These are phyloP conservation scores for Suillus weaverae DNA, from an alignment of 768 basidiomycete genomes.

Conservation along the genomic window DNA sequence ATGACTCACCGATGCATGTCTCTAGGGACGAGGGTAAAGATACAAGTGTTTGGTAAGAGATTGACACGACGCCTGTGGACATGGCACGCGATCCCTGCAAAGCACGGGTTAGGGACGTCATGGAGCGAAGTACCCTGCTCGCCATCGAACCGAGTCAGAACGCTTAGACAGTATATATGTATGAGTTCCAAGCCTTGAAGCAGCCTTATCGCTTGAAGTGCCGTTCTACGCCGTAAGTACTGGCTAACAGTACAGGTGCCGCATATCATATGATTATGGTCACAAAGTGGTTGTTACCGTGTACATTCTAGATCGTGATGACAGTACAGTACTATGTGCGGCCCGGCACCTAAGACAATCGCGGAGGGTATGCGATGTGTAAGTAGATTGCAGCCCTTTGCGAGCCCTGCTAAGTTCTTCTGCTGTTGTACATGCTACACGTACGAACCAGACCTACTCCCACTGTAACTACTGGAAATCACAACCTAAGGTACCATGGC, in stretches of 20 bases:
- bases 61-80: conserved; percentile 40
- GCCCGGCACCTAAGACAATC: neutral
- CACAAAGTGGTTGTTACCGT: neutral
- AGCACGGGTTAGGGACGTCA: conserved; percentile 6
- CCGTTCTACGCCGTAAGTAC: neutral
- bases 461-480: neutral
- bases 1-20: conserved; percentile 57
- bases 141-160: conserved; percentile 11
- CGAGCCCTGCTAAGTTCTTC: neutral
- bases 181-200: neutral
- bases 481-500: neutral
- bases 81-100: conserved; percentile 18
- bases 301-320: neutral
- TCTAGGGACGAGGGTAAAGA: conserved; percentile 53
- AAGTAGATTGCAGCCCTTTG: neutral
- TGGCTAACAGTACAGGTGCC: too few species aligned
- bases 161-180: neutral
- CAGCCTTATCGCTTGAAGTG: neutral
- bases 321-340: too few species aligned
- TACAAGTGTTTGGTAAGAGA: conserved; percentile 62
- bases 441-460: neutral
- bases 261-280: neutral
- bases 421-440: neutral
- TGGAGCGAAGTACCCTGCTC: conserved; percentile 13
- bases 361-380: neutral